Percentiles rank a stretch among this genome's conserved stretches.
Evolutionary conservation across 2,329 filamentous ascomycete species (phyloP).

Genomic region (Myriosclerotinia scirpicola): DNA sequence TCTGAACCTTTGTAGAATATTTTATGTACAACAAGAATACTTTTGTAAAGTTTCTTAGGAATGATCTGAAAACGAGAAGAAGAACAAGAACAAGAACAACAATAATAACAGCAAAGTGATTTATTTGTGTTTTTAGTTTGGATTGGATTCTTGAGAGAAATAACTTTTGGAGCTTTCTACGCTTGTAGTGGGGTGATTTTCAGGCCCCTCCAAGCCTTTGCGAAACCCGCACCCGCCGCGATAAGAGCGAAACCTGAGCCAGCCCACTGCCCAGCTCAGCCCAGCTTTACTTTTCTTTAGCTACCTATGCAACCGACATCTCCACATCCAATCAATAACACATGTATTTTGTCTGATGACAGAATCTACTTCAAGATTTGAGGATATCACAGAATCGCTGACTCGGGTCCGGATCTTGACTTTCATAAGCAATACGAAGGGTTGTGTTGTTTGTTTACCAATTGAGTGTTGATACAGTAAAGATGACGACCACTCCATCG

Average conservation of each 20-base stretch:
- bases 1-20: neutral
- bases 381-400: neutral
- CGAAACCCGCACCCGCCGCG: conserved; percentile 26
- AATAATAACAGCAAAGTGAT: neutral
- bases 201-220: conserved; percentile 26
- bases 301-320: neutral
- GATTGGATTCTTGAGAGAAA: conserved; percentile 14
- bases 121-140: conserved; percentile 9
- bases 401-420: conserved; percentile 12
- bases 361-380: neutral
- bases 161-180: conserved; percentile 19
- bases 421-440: conserved; percentile 20
- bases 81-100: neutral
- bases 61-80: neutral
- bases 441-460: conserved; percentile 4
- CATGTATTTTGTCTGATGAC: conserved; percentile 28
- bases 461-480: conserved; percentile 17
- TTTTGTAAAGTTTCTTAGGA: no score
- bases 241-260: conserved; percentile 28
- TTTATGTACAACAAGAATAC: conserved; percentile 13
- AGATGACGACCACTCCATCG: conserved; percentile 31
- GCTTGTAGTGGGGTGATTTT: conserved; percentile 24
- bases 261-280: no score
- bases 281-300: conserved; percentile 16
- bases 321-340: conserved; percentile 19